Evolutionary conservation across 78 protist species (phyloP), one percentile per base, ranked within the genome.

Genomic region (Guillardia theta): DNA sequence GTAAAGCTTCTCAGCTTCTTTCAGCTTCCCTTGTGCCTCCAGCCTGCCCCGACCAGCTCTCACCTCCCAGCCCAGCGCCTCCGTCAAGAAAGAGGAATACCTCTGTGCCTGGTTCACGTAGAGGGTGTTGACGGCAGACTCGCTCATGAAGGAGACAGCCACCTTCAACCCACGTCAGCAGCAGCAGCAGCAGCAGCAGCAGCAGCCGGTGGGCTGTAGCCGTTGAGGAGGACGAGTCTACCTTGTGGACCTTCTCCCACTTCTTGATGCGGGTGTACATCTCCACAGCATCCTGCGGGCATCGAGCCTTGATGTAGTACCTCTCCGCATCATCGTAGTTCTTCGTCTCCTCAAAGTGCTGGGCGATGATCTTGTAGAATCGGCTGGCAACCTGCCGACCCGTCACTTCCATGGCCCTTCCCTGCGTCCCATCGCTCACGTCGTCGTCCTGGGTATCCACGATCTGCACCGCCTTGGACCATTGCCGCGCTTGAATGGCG

Each of bases 401-500:
- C n/a, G n/a, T n/a, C n/a, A n/a, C n/a, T n/a, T n/a, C n/a, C n/a
- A n/a, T n/a, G n/a, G n/a, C n/a, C n/a, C n/a, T n/a, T n/a, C n/a
- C n/a, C n/a, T n/a, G n/a, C n/a, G n/a, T n/a, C 62, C 62, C 18
- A 12, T 53, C 62, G 62, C 33, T 18, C 62, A 53, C 62, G 62
- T 53, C 62, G 62, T 53, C 62, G 44, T 83, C 83, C 62, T 50
- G 87, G 27, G 44, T 64, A 41, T 94, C 94, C 18, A 92, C 94
- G 0, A 97, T 47, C 62, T 94, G 93, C 41, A 80, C 95, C 27
- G 98, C 98, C 93, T 94, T 94, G 78, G 58, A 43, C 97, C 96
- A 96, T 64, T 94, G 98, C n/a, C 96, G 92, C 9, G 96, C 93
- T 44, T 44, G 4, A 48, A 97, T 88, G 44, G 98, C 98, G 15